Conservation (phyloP, 495 filamentous ascomycete species). For the Aspergillus cristatus region DNA sequence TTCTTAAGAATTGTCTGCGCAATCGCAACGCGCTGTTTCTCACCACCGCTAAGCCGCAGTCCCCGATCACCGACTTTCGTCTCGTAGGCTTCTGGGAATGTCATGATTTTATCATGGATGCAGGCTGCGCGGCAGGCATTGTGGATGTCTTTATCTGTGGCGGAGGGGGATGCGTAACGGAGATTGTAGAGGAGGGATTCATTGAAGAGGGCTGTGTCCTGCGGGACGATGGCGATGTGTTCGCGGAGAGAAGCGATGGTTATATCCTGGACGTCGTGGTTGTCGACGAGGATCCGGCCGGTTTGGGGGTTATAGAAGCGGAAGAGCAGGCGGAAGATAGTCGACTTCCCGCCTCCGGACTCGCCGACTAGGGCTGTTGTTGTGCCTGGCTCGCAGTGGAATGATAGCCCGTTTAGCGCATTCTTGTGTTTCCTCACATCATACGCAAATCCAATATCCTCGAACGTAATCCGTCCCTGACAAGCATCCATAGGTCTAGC, state of each 20-base stretch:
- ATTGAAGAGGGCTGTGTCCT: constrained; percentile 81
- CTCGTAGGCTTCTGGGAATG: constrained; percentile 71
- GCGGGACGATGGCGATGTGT: constrained; percentile 76
- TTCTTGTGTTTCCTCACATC: constrained; percentile 71
- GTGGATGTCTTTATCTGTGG: constrained; percentile 66
- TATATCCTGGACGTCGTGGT: constrained; percentile 60
- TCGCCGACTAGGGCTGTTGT: constrained; percentile 82
- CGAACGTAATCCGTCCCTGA: constrained; percentile 61
- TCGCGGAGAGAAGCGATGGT: constrained; percentile 71
- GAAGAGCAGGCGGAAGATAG: constrained; percentile 76
- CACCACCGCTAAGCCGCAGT: constrained; percentile 73
- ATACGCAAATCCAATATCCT: constrained; percentile 73
- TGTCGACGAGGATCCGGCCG: constrained; percentile 68
- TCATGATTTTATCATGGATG: constrained; percentile 77
- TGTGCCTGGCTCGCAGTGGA: constrained; percentile 64
- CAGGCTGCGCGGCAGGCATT: constrained; percentile 67
- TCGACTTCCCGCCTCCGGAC: constrained; percentile 80
- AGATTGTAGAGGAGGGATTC: constrained; percentile 82
- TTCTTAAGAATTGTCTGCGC: constrained; percentile 80
- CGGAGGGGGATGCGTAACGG: constrained; percentile 67
- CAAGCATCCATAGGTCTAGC: constrained; percentile 42
- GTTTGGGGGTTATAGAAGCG: constrained; percentile 67
- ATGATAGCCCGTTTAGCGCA: constrained; percentile 59
- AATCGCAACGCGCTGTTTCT: constrained; percentile 83
- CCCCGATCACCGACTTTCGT: constrained; percentile 81